A percentile compares a stretch with the other conserved stretches of the same genome.
Evolutionary conservation across 1,139 yeast genomes (phyloP).

Genomic region (Suhomyces coccinellae): DNA sequence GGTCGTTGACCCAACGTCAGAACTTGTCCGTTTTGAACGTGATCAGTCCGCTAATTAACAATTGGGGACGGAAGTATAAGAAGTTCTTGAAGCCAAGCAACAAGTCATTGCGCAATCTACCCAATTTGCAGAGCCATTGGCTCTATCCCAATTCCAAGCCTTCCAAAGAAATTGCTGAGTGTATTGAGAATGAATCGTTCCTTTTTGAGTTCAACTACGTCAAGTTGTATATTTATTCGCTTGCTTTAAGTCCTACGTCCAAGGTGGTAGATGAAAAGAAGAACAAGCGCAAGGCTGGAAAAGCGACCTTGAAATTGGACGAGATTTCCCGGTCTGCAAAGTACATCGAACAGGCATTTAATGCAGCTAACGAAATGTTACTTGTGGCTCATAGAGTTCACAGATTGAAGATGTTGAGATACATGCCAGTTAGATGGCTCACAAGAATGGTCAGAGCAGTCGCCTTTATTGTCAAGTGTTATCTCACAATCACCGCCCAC

Average conservation of each 20-base stretch:
- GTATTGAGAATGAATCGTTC: constrained; percentile 67
- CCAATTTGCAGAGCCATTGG: constrained; percentile 33
- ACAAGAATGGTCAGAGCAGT: constrained; percentile 87
- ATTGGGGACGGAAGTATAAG: constrained; percentile 71
- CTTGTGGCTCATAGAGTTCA: constrained; percentile 73
- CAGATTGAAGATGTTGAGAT: constrained; percentile 59
- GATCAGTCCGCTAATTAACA: constrained; percentile 71
- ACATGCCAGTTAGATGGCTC: constrained; percentile 91
- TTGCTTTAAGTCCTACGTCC: constrained; percentile 60
- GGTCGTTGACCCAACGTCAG: constrained; percentile 58
- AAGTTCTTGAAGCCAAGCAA: constrained; percentile 50
- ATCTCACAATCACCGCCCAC: constrained; percentile 62
- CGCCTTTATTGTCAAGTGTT: constrained; percentile 85
- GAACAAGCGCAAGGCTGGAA: constrained; percentile 22
- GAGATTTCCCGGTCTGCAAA: constrained; percentile 74
- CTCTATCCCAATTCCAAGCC: constrained; percentile 40
- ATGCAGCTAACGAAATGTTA: constrained; percentile 79
- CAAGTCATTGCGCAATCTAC: constrained; percentile 24
- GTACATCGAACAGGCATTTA: constrained; percentile 79
- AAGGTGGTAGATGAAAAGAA: constrained; percentile 20
- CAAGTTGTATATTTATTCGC: constrained; percentile 76
- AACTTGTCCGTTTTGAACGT: constrained; percentile 71
- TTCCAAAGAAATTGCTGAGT: constrained; percentile 38
- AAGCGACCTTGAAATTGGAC: constrained; percentile 52
- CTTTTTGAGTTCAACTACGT: constrained; percentile 84